Evolutionary conservation across 1,284 basidiomycete genomes (phyloP).

Genomic region (Melanopsichium pennsylvanicum): DNA sequence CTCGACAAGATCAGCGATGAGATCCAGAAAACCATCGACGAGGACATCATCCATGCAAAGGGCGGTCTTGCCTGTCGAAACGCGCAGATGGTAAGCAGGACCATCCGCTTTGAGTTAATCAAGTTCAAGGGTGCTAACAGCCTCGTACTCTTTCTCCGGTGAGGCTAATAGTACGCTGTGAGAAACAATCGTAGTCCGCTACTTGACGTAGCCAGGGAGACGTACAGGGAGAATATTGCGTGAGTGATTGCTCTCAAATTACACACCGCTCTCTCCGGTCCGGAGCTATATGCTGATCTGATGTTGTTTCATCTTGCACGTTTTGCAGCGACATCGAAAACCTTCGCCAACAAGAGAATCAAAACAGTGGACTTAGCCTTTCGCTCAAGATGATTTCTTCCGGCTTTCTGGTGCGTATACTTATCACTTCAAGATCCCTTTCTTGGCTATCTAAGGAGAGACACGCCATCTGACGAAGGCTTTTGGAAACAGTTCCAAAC

Average conservation of each 20-base stretch:
- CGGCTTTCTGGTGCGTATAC: conserved; percentile 73
- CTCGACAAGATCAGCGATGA: conserved; percentile 73
- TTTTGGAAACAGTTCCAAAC: conserved; percentile 14
- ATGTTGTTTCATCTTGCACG: no score
- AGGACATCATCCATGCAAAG: conserved; percentile 68
- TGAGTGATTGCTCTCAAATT: conserved; percentile 3
- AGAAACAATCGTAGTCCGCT: conserved; percentile 80
- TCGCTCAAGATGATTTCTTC: conserved; percentile 74
- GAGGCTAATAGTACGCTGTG: conserved; percentile 74
- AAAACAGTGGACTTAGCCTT: conserved; percentile 69
- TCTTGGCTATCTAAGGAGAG: no score
- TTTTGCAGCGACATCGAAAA: conserved; percentile 75
- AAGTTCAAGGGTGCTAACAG: not conserved
- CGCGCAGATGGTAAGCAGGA: conserved; percentile 32
- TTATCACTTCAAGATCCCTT: not conserved
- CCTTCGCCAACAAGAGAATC: conserved; percentile 64
- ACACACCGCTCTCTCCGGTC: no score
- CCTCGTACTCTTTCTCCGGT: not conserved
- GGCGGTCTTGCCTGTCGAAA: conserved; percentile 25
- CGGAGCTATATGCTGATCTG: no score
- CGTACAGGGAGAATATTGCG: conserved; percentile 81
- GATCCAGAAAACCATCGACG: conserved; percentile 76
- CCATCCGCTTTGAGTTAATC: no score
- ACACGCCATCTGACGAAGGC: not conserved
- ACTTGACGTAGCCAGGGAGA: conserved; percentile 89